Base-by-base conservation (phyloP, 495 filamentous ascomycete species). In the Neurospora sp. region DNA sequence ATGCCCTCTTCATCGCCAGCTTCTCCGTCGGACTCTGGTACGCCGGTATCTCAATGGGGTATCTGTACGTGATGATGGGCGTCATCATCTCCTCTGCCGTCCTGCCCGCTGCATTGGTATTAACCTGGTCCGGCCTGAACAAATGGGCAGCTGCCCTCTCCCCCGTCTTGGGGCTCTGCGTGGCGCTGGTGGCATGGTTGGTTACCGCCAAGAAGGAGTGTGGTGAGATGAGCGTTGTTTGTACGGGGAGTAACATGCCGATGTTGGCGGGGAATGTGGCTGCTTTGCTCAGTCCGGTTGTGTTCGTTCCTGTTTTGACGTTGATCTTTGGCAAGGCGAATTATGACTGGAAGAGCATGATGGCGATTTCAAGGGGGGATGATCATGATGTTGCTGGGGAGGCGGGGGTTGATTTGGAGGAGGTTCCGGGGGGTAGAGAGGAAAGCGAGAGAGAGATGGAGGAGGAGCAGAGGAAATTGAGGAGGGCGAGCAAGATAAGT, bases 261-360 rank as follows among this genome's bases (percentile, higher is more conserved):
- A 96, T 96, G 93, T 84, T 97, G 69, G 94, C 93, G 7, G 95
- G 95, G 28, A 97, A 97, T 40, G 83, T 88, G 9, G 78, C 91
- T 11, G 93, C 94, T 1, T 87, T 97, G 0, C 88, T 97, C 10
- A 92, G 92, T 21, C 95, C 95, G 0, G 74, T 93, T 3, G 78
- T 97, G 71, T 92, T 97, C 79, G 87, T 95, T 40, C 93, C 94
- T 0, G 74, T 96, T 71, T 83, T 98, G 31, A 97, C 93, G 8
- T 86, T 91, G 74, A 83, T 87, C 71, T 90, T 94, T 75, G 90
- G 91, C 37, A 77, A 88, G 40, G 92, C 96, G 75, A 90, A 94
- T 77, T 97, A 98, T 83, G 92, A 98, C 86, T 98, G 92, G 87
- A 87, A 89, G 72, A 91, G 89, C 40, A 97, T 97, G 95, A 88